Percentiles rank a stretch among this genome's conserved stretches.
Evolutionary conservation across 2,329 filamentous ascomycete species (phyloP).

Genomic region (Fusarium floridanum): DNA sequence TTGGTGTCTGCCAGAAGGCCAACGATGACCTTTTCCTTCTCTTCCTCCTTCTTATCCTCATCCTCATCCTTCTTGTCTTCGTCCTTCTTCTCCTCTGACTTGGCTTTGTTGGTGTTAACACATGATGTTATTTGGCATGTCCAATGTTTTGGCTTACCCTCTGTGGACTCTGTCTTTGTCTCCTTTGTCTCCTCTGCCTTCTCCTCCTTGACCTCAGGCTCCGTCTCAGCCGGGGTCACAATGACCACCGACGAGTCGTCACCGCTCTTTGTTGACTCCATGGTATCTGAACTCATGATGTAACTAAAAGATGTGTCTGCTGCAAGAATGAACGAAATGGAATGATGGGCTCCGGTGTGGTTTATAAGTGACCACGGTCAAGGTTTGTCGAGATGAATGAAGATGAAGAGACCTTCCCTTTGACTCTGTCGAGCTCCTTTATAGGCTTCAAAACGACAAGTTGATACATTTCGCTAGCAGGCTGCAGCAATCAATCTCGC

Average conservation of each 20-base stretch:
- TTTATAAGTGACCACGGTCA: neutral
- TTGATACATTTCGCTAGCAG: slow-evolving; percentile 6
- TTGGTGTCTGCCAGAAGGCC: slow-evolving; percentile 57
- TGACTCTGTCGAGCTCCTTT: neutral
- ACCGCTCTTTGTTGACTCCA: slow-evolving; percentile 42
- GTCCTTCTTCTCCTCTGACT: slow-evolving; percentile 17
- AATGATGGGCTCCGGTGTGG: neutral
- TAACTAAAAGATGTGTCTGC: neutral
- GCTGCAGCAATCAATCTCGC: neutral
- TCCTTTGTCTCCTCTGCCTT: slow-evolving; percentile 26
- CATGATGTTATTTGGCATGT: neutral
- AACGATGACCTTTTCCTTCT: slow-evolving; percentile 41
- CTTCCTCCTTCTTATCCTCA: neutral
- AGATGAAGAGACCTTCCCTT: neutral
- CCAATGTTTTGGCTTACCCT: slow-evolving; percentile 16
- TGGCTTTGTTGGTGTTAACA: slow-evolving; percentile 16
- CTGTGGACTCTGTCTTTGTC: slow-evolving; percentile 7
- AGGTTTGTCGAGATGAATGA: neutral
- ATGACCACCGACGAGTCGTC: slow-evolving; percentile 39
- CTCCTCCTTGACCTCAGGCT: slow-evolving; percentile 26
- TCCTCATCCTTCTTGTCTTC: neutral
- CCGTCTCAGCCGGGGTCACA: slow-evolving; percentile 40
- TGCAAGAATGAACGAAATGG: neutral
- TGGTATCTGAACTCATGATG: slow-evolving; percentile 31
- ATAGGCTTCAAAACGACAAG: slow-evolving; percentile 4